phyloP scores from a whole-genome alignment of 352 stramenopile species.

The Phytophthora niederhauseri region DNA sequence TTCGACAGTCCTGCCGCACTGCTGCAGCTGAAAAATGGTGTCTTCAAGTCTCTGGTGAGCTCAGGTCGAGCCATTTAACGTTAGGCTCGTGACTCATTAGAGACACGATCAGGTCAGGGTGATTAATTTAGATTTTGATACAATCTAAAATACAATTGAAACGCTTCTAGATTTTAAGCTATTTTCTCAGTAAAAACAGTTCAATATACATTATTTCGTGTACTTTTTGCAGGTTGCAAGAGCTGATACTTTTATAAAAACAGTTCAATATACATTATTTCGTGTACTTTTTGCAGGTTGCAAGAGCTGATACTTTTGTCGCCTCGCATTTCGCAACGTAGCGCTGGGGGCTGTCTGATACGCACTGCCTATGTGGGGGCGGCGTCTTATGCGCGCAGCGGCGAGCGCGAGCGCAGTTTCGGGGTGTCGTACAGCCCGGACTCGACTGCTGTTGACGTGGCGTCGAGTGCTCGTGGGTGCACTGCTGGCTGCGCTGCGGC shows the following conservation, averaged over 20 bases:
- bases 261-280: neutral
- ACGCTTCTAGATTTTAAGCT: too few relatives aligned
- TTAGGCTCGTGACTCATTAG: too few relatives aligned
- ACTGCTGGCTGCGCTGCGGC: neutral
- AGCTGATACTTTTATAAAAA: neutral
- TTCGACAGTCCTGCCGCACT: constrained; percentile 48
- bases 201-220: neutral
- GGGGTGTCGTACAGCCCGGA: constrained; percentile 16
- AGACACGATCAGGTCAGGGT: too few relatives aligned
- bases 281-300: neutral
- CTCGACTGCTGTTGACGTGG: constrained; percentile 29
- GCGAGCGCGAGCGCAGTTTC: constrained; percentile 9
- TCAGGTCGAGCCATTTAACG: constrained; percentile 3
- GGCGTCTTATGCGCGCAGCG: constrained; percentile 10
- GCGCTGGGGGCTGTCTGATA: constrained; percentile 1
- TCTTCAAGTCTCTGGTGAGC: constrained; percentile 72
- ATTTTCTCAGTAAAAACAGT: too few relatives aligned
- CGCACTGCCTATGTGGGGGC: constrained; percentile 12
- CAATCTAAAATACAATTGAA: too few relatives aligned
- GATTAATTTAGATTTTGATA: too few relatives aligned
- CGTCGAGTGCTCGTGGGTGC: constrained; percentile 16
- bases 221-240: neutral
- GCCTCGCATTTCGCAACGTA: neutral
- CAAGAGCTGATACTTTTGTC: neutral
- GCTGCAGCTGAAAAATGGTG: constrained; percentile 59